Evolutionary conservation across 1,284 basidiomycete genomes (phyloP).

Genomic region (Agaricales sp.): DNA sequence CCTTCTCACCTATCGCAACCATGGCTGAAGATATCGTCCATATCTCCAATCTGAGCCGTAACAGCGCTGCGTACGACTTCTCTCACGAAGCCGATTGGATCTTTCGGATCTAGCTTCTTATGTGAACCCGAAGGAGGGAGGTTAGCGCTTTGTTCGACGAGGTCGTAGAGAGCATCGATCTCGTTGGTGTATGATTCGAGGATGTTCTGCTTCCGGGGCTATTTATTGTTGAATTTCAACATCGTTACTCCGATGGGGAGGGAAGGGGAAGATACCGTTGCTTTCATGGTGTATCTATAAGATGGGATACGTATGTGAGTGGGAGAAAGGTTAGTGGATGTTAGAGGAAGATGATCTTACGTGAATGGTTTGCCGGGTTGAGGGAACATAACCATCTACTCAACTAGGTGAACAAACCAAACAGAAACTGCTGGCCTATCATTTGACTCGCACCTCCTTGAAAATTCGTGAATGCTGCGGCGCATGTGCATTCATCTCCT

Average conservation of each 20-base stretch:
- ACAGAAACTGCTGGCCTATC: too few relatives aligned
- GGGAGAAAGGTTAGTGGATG: background rate
- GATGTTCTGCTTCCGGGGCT: slow-evolving; percentile 19
- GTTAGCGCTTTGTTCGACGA: slow-evolving; percentile 16
- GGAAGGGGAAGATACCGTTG: too few relatives aligned
- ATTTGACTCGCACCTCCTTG: slow-evolving; percentile 33
- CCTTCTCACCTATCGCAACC: slow-evolving; percentile 33
- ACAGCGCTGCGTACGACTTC: slow-evolving; percentile 18
- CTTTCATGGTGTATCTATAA: slow-evolving; percentile 26
- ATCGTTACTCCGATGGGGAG: too few relatives aligned
- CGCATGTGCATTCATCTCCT: slow-evolving; percentile 27
- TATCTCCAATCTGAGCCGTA: slow-evolving; percentile 14
- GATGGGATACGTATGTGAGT: too few relatives aligned
- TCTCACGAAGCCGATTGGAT: slow-evolving; percentile 18
- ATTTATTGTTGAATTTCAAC: background rate
- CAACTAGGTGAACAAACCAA: too few relatives aligned
- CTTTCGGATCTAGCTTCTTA: slow-evolving; percentile 20
- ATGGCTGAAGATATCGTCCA: slow-evolving; percentile 27
- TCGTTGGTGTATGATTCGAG: slow-evolving; percentile 23
- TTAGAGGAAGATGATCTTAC: background rate
- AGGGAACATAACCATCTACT: slow-evolving; percentile 25
- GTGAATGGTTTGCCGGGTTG: slow-evolving; percentile 17
- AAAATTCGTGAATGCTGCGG: slow-evolving; percentile 30
- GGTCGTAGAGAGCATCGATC: slow-evolving; percentile 22
- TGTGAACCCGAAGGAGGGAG: slow-evolving; percentile 15